Evolutionary conservation across 2,329 filamentous ascomycete species (phyloP).

Genomic region (Daldinia sp.): DNA sequence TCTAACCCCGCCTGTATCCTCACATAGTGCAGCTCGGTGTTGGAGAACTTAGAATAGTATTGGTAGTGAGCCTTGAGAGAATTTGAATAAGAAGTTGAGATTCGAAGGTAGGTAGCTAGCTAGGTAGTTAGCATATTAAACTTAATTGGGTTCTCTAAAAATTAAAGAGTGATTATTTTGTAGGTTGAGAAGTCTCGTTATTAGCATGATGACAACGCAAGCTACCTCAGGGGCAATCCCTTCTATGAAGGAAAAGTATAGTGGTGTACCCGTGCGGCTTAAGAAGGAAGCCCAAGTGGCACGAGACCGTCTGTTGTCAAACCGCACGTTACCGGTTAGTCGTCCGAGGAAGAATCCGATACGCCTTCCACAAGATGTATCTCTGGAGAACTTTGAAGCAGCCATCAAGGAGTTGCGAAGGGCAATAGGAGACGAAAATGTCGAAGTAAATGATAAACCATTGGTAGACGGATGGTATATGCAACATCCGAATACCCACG

Average conservation of each 20-base stretch:
- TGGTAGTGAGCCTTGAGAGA: constrained; percentile 4
- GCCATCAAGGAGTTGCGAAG: constrained; percentile 46
- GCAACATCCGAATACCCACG: constrained; percentile 38
- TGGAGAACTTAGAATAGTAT: constrained; percentile 13
- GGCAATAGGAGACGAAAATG: constrained; percentile 40
- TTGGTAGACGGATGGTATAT: constrained; percentile 44
- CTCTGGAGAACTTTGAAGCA: constrained; percentile 36
- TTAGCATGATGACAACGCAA: constrained; percentile 17
- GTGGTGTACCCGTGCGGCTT: constrained; percentile 40
- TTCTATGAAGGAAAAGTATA: constrained; percentile 39
- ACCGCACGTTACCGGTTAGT: constrained; percentile 39
- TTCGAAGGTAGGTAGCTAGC: background rate
- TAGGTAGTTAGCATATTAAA: background rate
- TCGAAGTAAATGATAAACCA: constrained; percentile 34
- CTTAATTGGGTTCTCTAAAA: background rate
- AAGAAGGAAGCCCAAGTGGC: constrained; percentile 37
- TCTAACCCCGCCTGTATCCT: constrained; percentile 30
- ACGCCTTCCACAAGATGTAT: constrained; percentile 43
- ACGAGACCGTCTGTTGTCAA: constrained; percentile 34
- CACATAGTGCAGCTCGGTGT: constrained; percentile 6
- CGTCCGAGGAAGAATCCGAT: constrained; percentile 33
- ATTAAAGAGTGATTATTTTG: background rate
- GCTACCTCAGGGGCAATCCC: constrained; percentile 22
- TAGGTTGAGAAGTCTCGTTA: background rate
- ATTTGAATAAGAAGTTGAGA: constrained; percentile 14